phyloP scores from a whole-genome alignment of 129 eudicot species.

The Ambrosia artemisiifolia region DNA sequence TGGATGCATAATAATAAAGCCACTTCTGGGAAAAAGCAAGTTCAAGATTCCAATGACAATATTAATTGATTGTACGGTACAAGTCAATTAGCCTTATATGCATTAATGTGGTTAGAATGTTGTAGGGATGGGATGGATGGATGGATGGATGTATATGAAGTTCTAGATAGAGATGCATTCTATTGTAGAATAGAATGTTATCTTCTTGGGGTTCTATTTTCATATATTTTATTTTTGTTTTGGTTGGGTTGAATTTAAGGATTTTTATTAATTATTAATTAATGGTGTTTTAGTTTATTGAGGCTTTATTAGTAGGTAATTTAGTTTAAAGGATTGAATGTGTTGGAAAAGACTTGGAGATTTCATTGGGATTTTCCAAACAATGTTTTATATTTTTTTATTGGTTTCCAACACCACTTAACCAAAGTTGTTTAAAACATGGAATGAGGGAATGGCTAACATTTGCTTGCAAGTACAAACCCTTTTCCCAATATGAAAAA shows the following conservation, averaged over 20 bases:
- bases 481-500: conserved; percentile 18
- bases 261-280: conserved; percentile 9
- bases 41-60: conserved; percentile 44
- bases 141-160: conserved; percentile 23
- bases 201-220: conserved; percentile 22
- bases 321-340: background rate
- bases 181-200: background rate
- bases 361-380: conserved; percentile 21
- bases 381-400: background rate
- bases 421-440: conserved; percentile 25
- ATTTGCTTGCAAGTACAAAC: conserved; percentile 17
- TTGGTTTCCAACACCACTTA: conserved; percentile 22
- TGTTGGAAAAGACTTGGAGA: conserved; percentile 2
- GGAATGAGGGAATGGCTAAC: conserved; percentile 24
- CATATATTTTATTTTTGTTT: conserved; percentile 8
- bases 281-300: conserved; percentile 22
- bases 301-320: background rate
- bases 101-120: conserved; percentile 32
- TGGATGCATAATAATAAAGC: conserved; percentile 96
- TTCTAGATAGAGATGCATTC: conserved; percentile 26
- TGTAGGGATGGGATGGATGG: no score
- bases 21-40: conserved; percentile 54
- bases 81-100: conserved; percentile 26
- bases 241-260: conserved; percentile 22
- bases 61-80: conserved; percentile 36